Evolutionary conservation across 257 asterid genomes (phyloP), one percentile per base, ranked within the genome.

Genomic region (Avicennia marina): DNA sequence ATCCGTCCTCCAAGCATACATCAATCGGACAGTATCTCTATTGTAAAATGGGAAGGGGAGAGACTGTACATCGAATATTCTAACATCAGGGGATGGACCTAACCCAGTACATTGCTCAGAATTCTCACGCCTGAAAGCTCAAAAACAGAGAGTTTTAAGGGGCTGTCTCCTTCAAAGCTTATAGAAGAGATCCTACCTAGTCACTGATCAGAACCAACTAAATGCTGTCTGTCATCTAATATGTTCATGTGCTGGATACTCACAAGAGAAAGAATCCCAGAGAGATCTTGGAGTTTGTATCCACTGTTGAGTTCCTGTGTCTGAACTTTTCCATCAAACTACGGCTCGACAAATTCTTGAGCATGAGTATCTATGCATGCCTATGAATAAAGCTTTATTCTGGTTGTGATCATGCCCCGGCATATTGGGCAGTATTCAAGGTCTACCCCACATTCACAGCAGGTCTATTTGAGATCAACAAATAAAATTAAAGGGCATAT

Each of bases 381-480:
- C 76, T 69, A 65, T 16, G 74, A 57, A 43, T 81, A 84, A 11
- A 84, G 82, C 73, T 75, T 84, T 64, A 84, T 78, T 74, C 73
- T 73, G 56, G 79, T 80, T 39, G 78, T 72, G 34, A 84, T 75
- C 16, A 46, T 31, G 61, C 71, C 72, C 56, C 80, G 75, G 76
- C 94, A 84, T 38, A 74, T 64, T 4, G 86, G 86, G 27, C 94
- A 84, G 29, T 60, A 52, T 11, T 69, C 67, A 1, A 84, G 81
- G 59, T 74, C 69, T n/a, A 38, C 70, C 56, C 94, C 94, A 58
- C 94, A 81, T 27, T 72, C 75, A 19, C 75, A 69, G 19, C 94
- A 84, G 11, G 84, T 76, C 86, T 84, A 79, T 44, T 48, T 45
- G 43, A 60, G 27, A 54, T 51, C 56, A 45, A 46, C 43, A 54